These are phyloP conservation scores for Cyathus striatus DNA, from an alignment of 768 basidiomycete species.

Conservation along the genomic window DNA sequence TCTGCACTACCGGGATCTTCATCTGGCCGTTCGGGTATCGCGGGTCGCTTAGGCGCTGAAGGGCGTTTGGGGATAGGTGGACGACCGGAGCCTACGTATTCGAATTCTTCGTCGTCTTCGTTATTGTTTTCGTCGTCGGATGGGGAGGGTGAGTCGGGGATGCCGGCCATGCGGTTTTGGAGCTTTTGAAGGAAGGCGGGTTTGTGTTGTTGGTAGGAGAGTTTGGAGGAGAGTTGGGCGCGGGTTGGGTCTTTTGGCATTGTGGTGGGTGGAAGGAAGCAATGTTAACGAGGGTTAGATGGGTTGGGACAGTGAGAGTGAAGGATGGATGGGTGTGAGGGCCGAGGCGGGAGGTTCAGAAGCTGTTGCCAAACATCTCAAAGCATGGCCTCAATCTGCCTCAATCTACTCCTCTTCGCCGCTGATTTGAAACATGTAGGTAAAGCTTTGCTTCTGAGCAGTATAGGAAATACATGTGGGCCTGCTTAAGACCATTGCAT, in stretches of 20 bases:
- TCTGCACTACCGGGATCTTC: constrained; percentile 70
- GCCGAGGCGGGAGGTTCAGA: background rate
- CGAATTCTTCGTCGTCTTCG: constrained; percentile 44
- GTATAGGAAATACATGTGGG: too few species aligned
- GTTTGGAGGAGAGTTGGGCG: constrained; percentile 66
- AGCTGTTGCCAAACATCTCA: constrained; percentile 2
- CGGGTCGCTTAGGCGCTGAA: constrained; percentile 63
- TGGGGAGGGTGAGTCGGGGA: constrained; percentile 38
- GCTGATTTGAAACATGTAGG: too few species aligned
- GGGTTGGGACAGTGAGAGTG: background rate
- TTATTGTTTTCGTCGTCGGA: constrained; percentile 46
- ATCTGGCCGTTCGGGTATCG: constrained; percentile 64
- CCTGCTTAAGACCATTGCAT: too few species aligned
- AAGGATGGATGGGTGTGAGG: background rate
- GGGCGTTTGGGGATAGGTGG: constrained; percentile 75
- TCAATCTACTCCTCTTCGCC: too few species aligned
- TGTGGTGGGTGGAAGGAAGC: too few species aligned
- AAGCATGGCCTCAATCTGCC: background rate
- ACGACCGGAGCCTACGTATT: constrained; percentile 63
- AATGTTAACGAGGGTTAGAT: too few species aligned
- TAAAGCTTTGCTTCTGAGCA: too few species aligned
- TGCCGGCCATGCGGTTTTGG: constrained; percentile 56
- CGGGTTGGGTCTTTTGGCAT: constrained; percentile 61
- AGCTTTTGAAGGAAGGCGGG: constrained; percentile 66
- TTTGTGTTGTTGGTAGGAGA: constrained; percentile 55